A percentile compares a stretch with the other conserved stretches of the same genome.
Conservation (phyloP, 1,284 basidiomycete species). For the Hymenochaete sp. region DNA sequence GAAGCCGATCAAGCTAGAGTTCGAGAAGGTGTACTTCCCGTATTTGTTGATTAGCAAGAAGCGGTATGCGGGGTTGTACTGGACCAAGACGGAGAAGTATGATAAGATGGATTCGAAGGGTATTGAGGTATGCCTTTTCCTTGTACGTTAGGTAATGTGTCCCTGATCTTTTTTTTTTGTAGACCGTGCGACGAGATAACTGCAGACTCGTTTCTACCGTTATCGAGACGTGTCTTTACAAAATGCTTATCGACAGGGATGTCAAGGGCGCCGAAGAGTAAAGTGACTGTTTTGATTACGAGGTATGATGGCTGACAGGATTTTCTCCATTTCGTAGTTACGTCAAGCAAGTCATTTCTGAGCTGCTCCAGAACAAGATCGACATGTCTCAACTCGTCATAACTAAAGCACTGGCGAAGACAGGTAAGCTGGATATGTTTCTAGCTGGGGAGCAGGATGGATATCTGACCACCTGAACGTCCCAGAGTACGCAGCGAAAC, state of each 20-base stretch:
- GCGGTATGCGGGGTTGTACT: conserved; percentile 92
- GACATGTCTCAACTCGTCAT: conserved; percentile 98
- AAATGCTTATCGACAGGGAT: conserved; percentile 92
- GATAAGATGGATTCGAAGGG: conserved; percentile 99
- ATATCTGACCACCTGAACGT: background rate
- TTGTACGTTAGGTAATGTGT: background rate
- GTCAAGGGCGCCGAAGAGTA: conserved; percentile 88
- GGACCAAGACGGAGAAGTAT: conserved; percentile 88
- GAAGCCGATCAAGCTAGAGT: conserved; percentile 94
- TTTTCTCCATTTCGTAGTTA: conserved; percentile 47
- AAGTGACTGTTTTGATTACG: conserved; percentile 26
- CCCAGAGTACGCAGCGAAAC: conserved; percentile 80
- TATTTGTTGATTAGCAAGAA: conserved; percentile 97
- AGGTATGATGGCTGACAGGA: conserved; percentile 1
- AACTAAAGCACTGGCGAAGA: conserved; percentile 89
- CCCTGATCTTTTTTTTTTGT: conserved; percentile 4
- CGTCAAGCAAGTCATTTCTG: conserved; percentile 85
- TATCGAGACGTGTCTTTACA: conserved; percentile 93
- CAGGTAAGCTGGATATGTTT: conserved; percentile 38
- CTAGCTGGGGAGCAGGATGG: background rate
- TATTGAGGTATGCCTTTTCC: conserved; percentile 66
- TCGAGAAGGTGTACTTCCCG: conserved; percentile 97
- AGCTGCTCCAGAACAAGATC: conserved; percentile 89
- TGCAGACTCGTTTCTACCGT: conserved; percentile 93
- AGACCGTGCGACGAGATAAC: conserved; percentile 96